Evolutionary conservation across 768 basidiomycete species (phyloP).

Genomic region (Termitomyces sp.): DNA sequence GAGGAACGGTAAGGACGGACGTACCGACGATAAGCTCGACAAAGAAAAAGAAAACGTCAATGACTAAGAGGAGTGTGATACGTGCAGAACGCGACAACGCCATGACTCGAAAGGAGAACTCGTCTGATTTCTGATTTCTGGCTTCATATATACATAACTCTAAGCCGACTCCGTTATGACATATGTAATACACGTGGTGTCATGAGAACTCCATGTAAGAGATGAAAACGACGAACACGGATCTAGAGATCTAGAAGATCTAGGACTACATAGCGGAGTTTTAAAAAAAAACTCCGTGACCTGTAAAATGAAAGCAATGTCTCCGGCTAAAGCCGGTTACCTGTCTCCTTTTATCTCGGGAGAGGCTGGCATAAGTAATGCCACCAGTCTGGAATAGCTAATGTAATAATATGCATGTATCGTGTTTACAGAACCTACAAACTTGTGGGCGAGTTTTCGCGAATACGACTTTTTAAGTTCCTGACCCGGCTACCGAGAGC

Average conservation of each 20-base stretch:
- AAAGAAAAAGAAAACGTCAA: constrained; percentile 86
- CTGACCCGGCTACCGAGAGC: neutral
- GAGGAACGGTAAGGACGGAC: constrained; percentile 15
- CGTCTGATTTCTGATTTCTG: neutral
- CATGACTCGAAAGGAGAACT: constrained; percentile 23
- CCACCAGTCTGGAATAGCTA: neutral
- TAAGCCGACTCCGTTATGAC: neutral
- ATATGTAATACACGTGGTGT: neutral
- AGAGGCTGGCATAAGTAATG: neutral
- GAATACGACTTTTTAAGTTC: neutral
- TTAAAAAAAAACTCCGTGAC: neutral
- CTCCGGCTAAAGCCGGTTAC: too few species aligned
- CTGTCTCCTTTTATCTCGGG: neutral
- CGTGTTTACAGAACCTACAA: neutral
- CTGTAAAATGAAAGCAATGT: neutral
- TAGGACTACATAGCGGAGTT: neutral
- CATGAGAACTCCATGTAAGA: neutral
- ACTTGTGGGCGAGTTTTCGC: neutral
- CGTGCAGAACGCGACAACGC: constrained; percentile 65
- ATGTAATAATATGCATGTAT: neutral
- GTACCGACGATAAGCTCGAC: constrained; percentile 79
- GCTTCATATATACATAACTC: neutral
- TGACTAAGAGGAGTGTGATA: constrained; percentile 73
- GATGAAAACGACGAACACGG: neutral
- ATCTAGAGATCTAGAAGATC: neutral